Base-by-base conservation (phyloP, 306 rosid species). In the Glycine soja region DNA sequence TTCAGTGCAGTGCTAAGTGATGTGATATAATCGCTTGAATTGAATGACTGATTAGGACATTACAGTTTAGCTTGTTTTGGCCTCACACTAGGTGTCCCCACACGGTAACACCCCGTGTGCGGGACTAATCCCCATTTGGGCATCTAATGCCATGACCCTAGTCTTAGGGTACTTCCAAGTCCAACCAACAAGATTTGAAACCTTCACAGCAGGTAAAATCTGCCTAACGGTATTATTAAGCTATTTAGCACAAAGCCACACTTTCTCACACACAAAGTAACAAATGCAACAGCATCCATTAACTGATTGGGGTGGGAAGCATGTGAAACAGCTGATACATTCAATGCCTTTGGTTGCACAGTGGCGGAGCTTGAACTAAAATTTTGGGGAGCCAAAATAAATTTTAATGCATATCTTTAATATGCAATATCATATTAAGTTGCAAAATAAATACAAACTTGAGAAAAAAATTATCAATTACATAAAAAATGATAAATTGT, bases 241-340 rank as follows among this genome's bases (percentile, higher is more conserved):
- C 48, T 36, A 72, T n/a, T 48, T 64, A 76, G 40, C 38, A n/a
- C 72, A 76, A 63, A n/a, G 0, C 19, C 11, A 8, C 71, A 67
- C 52, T 64, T 50, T 36, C 40, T 32, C 46, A 61, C 47, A 5
- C 46, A 47, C 3, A 24, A 57, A 19, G 48, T 12, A 61, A 12
- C 72, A 74, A 38, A 38, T 38, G 43, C 43, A 38, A 24, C 30
- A 24, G 30, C 30, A 24, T 24, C 30, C 30, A 24, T 24, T 24
- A 24, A 8, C 48, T 45, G 7, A 34, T 51, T 51, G 7, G 40
- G 58, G 58, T 47, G 75, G 43, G 43, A 38, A 38, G 7, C 43
- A 38, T 38, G 6, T 3, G 43, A 38, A 38, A 38, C 43, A 38
- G 0, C 43, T 4, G 43, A 38, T 38, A 5, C 43, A 38, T 38